phyloP scores from a whole-genome alignment of 371 early-diverging fungal species.

The Mycotypha africana region DNA sequence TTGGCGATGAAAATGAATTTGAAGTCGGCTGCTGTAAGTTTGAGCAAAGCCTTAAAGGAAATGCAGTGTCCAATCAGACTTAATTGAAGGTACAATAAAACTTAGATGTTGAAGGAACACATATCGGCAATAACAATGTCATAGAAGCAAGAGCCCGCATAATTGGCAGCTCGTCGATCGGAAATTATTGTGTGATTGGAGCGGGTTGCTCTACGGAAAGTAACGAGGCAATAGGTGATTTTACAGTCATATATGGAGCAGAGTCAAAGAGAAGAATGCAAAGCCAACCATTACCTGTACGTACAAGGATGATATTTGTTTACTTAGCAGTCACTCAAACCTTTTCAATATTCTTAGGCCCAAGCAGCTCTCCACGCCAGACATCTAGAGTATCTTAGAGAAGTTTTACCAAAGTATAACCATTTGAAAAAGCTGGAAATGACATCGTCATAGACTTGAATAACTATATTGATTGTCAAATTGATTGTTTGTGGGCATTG shows the following conservation, averaged over 20 bases:
- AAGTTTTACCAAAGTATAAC: constrained; percentile 62
- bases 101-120: constrained; percentile 64
- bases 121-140: constrained; percentile 64
- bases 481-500: too few species aligned
- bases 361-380: constrained; percentile 59
- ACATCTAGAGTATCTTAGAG: constrained; percentile 70
- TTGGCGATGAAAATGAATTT: constrained; percentile 75
- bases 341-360: constrained; percentile 20
- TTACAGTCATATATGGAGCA: constrained; percentile 67
- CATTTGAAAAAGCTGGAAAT: constrained; percentile 44
- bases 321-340: not conserved
- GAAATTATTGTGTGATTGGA: constrained; percentile 72
- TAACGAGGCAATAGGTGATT: constrained; percentile 56
- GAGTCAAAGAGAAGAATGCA: constrained; percentile 55
- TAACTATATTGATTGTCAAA: too few species aligned
- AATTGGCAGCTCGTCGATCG: constrained; percentile 54
- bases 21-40: constrained; percentile 73
- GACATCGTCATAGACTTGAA: not conserved
- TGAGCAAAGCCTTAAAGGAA: too few species aligned
- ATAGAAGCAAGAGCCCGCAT: constrained; percentile 67
- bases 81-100: too few species aligned
- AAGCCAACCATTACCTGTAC: constrained; percentile 26
- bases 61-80: too few species aligned
- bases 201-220: constrained; percentile 61
- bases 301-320: not conserved